Conservation (phyloP, 495 filamentous ascomycete genomes). For the Neurospora discreta region DNA sequence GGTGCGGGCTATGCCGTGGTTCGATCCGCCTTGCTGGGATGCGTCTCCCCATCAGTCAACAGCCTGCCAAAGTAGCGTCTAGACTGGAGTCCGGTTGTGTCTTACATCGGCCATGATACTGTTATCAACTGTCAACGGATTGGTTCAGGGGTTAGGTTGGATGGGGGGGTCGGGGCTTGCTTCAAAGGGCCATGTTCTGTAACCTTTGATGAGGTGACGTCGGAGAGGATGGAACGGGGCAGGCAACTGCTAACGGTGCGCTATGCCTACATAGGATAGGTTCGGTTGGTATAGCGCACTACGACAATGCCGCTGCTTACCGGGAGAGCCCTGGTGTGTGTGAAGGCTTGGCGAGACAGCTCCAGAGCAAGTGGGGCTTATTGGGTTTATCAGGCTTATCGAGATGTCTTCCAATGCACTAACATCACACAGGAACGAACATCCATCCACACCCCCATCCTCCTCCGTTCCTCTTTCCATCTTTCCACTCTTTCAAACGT, state of each 20-base stretch:
- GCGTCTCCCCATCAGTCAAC: slow-evolving; percentile 20
- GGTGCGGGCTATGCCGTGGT: slow-evolving; percentile 65
- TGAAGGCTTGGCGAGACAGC: not conserved
- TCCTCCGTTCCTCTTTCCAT: not conserved
- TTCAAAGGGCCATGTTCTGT: not conserved
- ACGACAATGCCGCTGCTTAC: not conserved
- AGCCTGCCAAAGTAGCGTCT: not conserved
- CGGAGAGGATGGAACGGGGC: not conserved
- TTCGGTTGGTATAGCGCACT: not conserved
- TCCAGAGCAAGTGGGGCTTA: not conserved
- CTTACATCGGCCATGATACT: slow-evolving; percentile 19
- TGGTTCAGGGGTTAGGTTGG: not conserved
- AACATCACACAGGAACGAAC: not conserved
- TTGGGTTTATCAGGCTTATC: not conserved
- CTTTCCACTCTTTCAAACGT: not conserved
- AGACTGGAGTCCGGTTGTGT: not conserved
- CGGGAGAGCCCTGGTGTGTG: not conserved
- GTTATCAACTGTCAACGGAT: not conserved
- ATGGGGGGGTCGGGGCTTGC: not conserved
- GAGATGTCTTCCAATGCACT: not conserved
- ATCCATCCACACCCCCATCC: not conserved
- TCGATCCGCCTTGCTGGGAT: slow-evolving; percentile 19
- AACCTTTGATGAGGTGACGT: slow-evolving; percentile 1
- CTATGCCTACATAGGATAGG: not conserved
- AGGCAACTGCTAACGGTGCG: not conserved